Evolutionary conservation across 306 rosid species (phyloP), one percentile per base, ranked within the genome.

Genomic region (Quercus variabilis): DNA sequence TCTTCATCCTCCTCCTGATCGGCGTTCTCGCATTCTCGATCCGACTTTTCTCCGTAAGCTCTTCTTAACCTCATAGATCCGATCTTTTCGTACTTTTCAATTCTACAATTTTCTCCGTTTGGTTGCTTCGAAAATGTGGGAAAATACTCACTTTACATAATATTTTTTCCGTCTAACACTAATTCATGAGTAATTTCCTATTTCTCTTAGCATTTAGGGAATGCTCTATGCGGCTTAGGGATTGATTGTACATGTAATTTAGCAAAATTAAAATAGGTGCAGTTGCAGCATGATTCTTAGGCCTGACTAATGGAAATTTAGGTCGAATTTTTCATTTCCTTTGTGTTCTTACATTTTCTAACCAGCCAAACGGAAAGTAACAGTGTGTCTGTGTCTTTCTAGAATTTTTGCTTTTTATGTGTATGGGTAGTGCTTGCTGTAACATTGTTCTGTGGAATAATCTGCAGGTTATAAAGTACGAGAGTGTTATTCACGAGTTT

Each of bases 11-110:
- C 79, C 74, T 96, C 81, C 84, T 96, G 84, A 93, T 96, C 87
- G 99, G 99, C 21, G 97, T 93, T 73, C 99, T 96, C 55, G 99
- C 99, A 31, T 96, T 96, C 87, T 96, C 99, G 87, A 96, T 96
- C 90, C 97, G 99, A 4, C 93, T 96, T 80, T 96, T 96, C 91
- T 96, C 99, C 73, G 99, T 96, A 88, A 91, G 97, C 83, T 75
- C 54, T 69, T 49, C 71, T 49, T 76, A 90, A 83, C 85, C 71
- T 56, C 38, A 10, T 51, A 77, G 96, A 96, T 90, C 98, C 77
- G 79, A 33, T 74, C 55, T 15, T 15, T 65, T 74, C 2, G 0
- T 30, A 6, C 65, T 19, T 0, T 59, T 79, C 21, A 8, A 63
- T 76, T 79, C 75, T 52, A 3, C 6, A 68, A 2, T 21, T 43